These are phyloP conservation scores for Paraconiothyrium sp. DNA, from an alignment of 2,329 filamentous ascomycete species.

Conservation along the genomic window DNA sequence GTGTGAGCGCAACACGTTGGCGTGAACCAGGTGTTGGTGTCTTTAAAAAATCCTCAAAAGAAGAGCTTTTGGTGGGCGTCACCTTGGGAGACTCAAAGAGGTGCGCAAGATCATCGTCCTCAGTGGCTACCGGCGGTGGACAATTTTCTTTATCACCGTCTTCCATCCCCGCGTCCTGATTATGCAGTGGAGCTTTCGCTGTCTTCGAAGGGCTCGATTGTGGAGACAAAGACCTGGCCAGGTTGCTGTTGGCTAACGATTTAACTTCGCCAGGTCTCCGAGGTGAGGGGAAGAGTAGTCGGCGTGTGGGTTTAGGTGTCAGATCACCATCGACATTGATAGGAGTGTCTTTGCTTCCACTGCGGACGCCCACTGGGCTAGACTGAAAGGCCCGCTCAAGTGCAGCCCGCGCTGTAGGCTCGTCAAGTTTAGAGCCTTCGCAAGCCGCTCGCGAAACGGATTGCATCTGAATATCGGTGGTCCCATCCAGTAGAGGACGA, in stretches of 20 bases:
- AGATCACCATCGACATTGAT: constrained; percentile 61
- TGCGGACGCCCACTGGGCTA: constrained; percentile 64
- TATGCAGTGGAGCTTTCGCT: constrained; percentile 34
- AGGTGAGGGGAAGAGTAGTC: constrained; percentile 81
- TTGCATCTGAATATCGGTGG: constrained; percentile 24
- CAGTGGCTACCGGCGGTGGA: constrained; percentile 50
- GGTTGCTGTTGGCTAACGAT: constrained; percentile 63
- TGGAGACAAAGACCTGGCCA: constrained; percentile 15
- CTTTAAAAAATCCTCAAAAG: constrained; percentile 58
- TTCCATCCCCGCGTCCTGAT: constrained; percentile 27
- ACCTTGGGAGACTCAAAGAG: constrained; percentile 73
- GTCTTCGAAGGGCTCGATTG: neutral
- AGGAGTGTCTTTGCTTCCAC: constrained; percentile 56
- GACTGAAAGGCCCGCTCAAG: constrained; percentile 67
- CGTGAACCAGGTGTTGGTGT: constrained; percentile 55
- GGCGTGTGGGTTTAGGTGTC: constrained; percentile 70
- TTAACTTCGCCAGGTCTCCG: constrained; percentile 71
- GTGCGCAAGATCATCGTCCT: constrained; percentile 65
- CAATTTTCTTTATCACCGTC: constrained; percentile 67
- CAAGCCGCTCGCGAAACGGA: constrained; percentile 20
- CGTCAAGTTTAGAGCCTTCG: constrained; percentile 21
- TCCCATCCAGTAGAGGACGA: constrained; percentile 22
- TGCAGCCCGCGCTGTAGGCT: constrained; percentile 45
- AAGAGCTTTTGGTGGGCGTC: constrained; percentile 67
- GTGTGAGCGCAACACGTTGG: constrained; percentile 47